Percentiles rank a stretch among this genome's conserved stretches.
phyloP scores from a whole-genome alignment of 1,284 basidiomycete species.

The Cryptococcus deneoformans region DNA sequence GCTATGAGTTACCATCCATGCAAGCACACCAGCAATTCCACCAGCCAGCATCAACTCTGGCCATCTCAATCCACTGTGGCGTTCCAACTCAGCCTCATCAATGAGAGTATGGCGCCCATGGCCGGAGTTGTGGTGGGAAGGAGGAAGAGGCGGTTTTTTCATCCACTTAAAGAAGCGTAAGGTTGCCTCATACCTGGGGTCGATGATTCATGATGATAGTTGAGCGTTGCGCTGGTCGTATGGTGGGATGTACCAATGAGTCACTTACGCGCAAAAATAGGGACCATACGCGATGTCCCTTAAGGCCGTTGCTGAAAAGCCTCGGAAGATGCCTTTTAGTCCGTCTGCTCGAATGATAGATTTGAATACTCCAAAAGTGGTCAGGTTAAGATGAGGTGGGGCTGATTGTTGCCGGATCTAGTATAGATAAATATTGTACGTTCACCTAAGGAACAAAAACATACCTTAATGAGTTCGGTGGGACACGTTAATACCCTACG shows the following conservation, averaged over 20 bases:
- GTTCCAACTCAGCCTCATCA: slow-evolving; percentile 54
- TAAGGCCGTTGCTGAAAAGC: slow-evolving; percentile 65
- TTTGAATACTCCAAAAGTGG: slow-evolving; percentile 55
- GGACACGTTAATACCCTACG: slow-evolving; percentile 73
- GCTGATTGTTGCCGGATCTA: slow-evolving; percentile 66
- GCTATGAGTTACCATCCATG: slow-evolving; percentile 44
- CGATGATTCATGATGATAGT: too few species aligned
- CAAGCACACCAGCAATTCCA: slow-evolving; percentile 64
- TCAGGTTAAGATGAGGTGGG: slow-evolving; percentile 48
- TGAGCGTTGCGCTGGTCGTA: neutral
- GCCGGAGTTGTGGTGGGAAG: slow-evolving; percentile 8
- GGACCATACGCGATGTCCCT: slow-evolving; percentile 76
- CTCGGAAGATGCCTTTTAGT: slow-evolving; percentile 69
- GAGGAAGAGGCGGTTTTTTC: slow-evolving; percentile 17
- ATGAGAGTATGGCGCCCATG: slow-evolving; percentile 48
- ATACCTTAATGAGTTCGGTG: slow-evolving; percentile 70
- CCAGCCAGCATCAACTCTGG: slow-evolving; percentile 66
- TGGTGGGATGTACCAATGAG: neutral
- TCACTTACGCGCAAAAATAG: slow-evolving; percentile 70
- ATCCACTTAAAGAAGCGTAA: slow-evolving; percentile 57
- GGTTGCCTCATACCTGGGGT: slow-evolving; percentile 64
- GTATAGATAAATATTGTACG: neutral
- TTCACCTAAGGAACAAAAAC: neutral
- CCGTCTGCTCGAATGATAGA: slow-evolving; percentile 60
- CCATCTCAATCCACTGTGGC: slow-evolving; percentile 56